Evolutionary conservation across 768 basidiomycete genomes (phyloP).

Genomic region (Lentinus brumalis): DNA sequence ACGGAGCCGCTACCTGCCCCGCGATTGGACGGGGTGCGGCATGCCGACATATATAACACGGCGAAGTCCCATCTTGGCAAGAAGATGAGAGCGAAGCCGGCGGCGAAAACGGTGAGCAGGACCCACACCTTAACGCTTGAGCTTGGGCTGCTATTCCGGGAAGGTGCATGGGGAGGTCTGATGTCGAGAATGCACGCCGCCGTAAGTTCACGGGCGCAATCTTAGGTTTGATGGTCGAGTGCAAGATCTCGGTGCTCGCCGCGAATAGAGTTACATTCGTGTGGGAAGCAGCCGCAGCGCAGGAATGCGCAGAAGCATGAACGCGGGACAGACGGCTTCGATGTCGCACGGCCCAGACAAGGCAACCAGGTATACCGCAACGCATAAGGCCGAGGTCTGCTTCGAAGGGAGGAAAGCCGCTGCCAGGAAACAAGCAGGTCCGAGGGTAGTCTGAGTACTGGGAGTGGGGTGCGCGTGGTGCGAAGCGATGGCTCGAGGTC

Average conservation of each 20-base stretch:
- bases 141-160: constrained; percentile 4
- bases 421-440: background rate
- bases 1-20: background rate
- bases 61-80: constrained; percentile 10
- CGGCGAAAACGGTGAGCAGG: constrained; percentile 2
- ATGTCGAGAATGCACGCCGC: background rate
- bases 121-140: constrained; percentile 20
- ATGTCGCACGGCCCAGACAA: background rate
- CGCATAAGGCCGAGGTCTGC: background rate
- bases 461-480: background rate
- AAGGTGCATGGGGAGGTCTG: background rate
- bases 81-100: constrained; percentile 6
- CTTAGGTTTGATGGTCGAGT: background rate
- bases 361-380: background rate
- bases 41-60: background rate
- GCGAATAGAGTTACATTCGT: constrained; percentile 10
- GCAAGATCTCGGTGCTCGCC: constrained; percentile 1
- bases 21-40: constrained; percentile 1
- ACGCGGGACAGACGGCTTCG: constrained; percentile 7
- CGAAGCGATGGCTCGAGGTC: background rate
- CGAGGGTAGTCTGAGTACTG: background rate
- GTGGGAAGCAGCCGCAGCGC: constrained; percentile 9
- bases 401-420: background rate
- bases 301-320: constrained; percentile 6
- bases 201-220: background rate